Evolutionary conservation across 768 basidiomycete genomes (phyloP).

Genomic region (Mycena belliarum): DNA sequence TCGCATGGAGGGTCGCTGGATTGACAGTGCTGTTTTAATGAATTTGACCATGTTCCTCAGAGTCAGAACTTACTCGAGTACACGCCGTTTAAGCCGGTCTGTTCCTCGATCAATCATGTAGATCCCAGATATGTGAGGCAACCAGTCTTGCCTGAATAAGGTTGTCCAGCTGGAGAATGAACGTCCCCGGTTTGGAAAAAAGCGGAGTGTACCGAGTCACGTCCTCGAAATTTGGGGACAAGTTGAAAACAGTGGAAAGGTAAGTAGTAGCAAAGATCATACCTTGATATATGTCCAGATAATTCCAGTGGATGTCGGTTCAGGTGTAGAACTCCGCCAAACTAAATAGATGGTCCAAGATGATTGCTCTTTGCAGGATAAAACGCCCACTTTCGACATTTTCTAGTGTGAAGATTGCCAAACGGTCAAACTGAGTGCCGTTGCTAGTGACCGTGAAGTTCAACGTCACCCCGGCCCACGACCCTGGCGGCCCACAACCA

Average conservation of each 20-base stretch:
- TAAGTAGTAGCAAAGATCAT: too few relatives aligned
- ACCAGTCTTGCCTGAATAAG: constrained; percentile 36
- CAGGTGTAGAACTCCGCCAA: constrained; percentile 81
- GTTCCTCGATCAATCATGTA: not conserved
- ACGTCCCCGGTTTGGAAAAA: constrained; percentile 65
- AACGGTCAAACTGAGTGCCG: constrained; percentile 74
- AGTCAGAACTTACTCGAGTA: constrained; percentile 59
- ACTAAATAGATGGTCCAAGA: not conserved
- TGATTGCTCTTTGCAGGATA: not conserved
- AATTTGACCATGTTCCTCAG: not conserved
- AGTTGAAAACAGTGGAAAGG: too few relatives aligned
- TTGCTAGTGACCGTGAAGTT: constrained; percentile 80
- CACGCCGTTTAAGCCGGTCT: constrained; percentile 58
- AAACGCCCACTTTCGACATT: constrained; percentile 67
- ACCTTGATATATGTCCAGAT: constrained; percentile 65
- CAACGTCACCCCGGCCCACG: constrained; percentile 74
- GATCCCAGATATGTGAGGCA: not conserved
- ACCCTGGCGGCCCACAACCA: constrained; percentile 67
- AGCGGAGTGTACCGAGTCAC: constrained; percentile 72
- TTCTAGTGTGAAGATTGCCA: constrained; percentile 73
- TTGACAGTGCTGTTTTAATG: not conserved
- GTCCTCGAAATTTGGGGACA: constrained; percentile 53
- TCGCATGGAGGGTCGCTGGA: constrained; percentile 66
- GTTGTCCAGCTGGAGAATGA: constrained; percentile 77
- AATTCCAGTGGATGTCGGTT: constrained; percentile 72